Base-by-base conservation (phyloP, 139 green algal genomes). In the Chlamydomonas applanata region DNA sequence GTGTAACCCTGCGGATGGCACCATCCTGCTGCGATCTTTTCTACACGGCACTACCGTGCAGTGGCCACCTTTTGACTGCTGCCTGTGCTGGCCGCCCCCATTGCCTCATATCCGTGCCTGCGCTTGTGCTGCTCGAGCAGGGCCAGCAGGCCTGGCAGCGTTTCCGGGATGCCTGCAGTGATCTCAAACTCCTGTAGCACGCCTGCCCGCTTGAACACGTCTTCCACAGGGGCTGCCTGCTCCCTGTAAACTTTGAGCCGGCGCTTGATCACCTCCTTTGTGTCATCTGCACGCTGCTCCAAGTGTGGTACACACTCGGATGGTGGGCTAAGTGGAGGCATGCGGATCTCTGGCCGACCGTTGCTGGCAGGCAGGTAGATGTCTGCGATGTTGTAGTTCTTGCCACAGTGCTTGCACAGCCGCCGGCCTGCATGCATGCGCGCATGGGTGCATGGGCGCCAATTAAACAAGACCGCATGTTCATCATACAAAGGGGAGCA, bases 381-480 rank as follows among this genome's bases (percentile, higher is more conserved):
- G 83, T 98, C 84, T 24, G 96, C 96, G 0, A 99, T 72, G 85
- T 99, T 99, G 89, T 91, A 99, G 82, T 92, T 94, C 75, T 91
- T 92, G 35, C 92, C 91, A 81, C 96, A 99, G 69, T 97, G 83
- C 1, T 33, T 73, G 85, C 96, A 99, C n/a, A 96, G 80, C 1
- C 94, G 84, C 4, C 95, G 82, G 0, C 91, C 80, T 86, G 71
- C 7, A 32, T 14, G 46, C 46, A 17, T 56, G 46, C 17, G 46
- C 17, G n/a, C n/a, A n/a, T n/a, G n/a, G n/a, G n/a, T n/a, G n/a
- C n/a, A n/a, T n/a, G n/a, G n/a, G n/a, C n/a, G n/a, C n/a, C n/a
- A n/a, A n/a, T n/a, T n/a, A n/a, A n/a, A n/a, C n/a, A n/a, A n/a
- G n/a, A n/a, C n/a, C n/a, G n/a, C n/a, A n/a, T n/a, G n/a, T n/a